A percentile compares a stretch with the other conserved stretches of the same genome.
phyloP scores from a whole-genome alignment of 2,329 filamentous ascomycete genomes.

The Talaromyces sp. region DNA sequence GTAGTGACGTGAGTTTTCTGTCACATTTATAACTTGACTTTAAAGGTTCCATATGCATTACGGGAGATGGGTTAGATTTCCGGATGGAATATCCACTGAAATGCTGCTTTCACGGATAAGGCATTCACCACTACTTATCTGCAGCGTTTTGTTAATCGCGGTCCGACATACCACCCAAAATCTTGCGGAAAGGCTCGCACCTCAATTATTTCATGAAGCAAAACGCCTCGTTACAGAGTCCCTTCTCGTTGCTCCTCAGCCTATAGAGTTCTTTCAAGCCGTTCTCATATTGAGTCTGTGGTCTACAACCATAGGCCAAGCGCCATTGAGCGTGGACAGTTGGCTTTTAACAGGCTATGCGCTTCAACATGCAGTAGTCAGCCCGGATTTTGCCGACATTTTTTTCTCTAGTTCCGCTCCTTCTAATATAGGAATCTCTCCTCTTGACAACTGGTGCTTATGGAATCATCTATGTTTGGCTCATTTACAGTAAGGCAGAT shows the following conservation, averaged over 20 bases:
- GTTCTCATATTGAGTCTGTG: constrained; percentile 39
- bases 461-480: constrained; percentile 43
- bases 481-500: constrained; percentile 31
- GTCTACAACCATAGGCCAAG: constrained; percentile 43
- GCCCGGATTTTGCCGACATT: constrained; percentile 25
- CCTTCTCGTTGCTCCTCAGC: constrained; percentile 34
- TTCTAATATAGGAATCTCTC: constrained; percentile 15
- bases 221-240: constrained; percentile 14
- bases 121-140: constrained; percentile 34
- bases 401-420: neutral
- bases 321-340: constrained; percentile 41
- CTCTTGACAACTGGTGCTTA: constrained; percentile 29
- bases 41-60: constrained; percentile 34
- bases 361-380: constrained; percentile 37
- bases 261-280: constrained; percentile 41
- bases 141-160: constrained; percentile 37
- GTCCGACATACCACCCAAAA: constrained; percentile 38
- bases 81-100: constrained; percentile 19
- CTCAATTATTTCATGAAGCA: constrained; percentile 32
- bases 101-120: constrained; percentile 27
- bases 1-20: neutral
- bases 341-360: constrained; percentile 43
- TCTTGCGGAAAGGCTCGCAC: constrained; percentile 31
- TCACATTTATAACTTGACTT: neutral
- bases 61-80: constrained; percentile 39